Percentiles rank a stretch among this genome's conserved stretches.
phyloP scores from a whole-genome alignment of 1,139 yeast species.

The Zygotorulaspora mrakii region DNA sequence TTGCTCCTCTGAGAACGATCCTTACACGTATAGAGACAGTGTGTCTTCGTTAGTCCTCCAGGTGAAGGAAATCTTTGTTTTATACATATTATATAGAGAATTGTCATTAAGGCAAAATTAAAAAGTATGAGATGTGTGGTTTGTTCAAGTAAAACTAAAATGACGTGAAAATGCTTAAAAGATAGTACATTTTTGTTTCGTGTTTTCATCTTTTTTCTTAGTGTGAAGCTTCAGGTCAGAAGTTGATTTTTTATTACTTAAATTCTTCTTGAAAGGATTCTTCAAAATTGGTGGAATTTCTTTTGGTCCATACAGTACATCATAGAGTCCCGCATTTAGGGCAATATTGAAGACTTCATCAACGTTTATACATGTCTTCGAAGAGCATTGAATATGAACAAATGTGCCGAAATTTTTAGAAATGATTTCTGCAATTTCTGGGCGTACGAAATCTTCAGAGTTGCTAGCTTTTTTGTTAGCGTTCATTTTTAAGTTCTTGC shows the following conservation, averaged over 20 bases:
- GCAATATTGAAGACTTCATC: constrained; percentile 58
- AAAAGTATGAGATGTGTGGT: too few relatives aligned
- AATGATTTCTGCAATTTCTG: constrained; percentile 36
- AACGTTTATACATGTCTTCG: constrained; percentile 65
- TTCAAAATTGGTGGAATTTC: constrained; percentile 13
- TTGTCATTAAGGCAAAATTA: too few relatives aligned
- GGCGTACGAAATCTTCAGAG: constrained; percentile 16
- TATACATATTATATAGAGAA: too few relatives aligned
- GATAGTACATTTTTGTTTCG: constrained; percentile 14
- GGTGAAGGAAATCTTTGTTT: too few relatives aligned
- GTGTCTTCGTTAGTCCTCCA: too few relatives aligned
- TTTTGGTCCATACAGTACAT: constrained; percentile 11
- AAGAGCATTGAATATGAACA: constrained; percentile 77
- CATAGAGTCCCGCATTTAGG: constrained; percentile 22
- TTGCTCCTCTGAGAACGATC: too few relatives aligned
- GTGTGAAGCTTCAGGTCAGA: neutral
- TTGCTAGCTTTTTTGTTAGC: neutral
- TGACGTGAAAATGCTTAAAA: too few relatives aligned
- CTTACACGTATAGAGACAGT: too few relatives aligned
- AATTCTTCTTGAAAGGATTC: constrained; percentile 15
- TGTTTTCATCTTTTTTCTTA: constrained; percentile 8
- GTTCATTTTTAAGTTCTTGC: constrained; percentile 12
- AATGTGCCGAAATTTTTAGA: constrained; percentile 69
- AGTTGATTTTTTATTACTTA: neutral
- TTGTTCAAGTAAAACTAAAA: too few relatives aligned